phyloP scores from a whole-genome alignment of 257 asterid species.

The Scutellaria galericulata region DNA sequence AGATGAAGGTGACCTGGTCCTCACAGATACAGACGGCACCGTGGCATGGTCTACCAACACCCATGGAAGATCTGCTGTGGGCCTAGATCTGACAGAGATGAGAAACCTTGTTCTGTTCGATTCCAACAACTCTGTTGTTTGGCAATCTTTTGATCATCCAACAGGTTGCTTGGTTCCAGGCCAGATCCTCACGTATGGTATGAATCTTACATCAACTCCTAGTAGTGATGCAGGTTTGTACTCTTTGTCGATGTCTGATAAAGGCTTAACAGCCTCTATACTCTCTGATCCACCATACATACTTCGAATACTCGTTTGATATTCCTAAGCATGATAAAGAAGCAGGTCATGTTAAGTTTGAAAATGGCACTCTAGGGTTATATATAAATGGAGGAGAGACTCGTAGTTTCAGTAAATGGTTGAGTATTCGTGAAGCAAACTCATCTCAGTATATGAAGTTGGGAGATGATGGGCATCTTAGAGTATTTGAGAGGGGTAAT shows the following conservation, averaged over 20 bases:
- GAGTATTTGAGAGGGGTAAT: no score
- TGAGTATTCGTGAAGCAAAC: no score
- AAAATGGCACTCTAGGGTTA: constrained; percentile 35
- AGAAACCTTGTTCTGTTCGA: constrained; percentile 53
- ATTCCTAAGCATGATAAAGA: no score
- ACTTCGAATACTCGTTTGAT: no score
- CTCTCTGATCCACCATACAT: no score
- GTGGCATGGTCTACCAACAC: constrained; percentile 54
- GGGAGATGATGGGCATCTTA: no score
- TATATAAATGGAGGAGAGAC: neutral
- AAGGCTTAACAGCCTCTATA: constrained; percentile 32
- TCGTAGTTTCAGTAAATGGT: no score
- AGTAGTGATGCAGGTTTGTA: constrained; percentile 35
- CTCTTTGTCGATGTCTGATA: constrained; percentile 22
- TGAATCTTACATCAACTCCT: constrained; percentile 23
- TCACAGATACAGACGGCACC: constrained; percentile 46
- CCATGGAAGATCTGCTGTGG: constrained; percentile 35
- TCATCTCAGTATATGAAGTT: no score
- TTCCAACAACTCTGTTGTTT: constrained; percentile 27
- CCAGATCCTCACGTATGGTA: constrained; percentile 47
- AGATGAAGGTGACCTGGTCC: constrained; percentile 40
- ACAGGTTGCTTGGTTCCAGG: constrained; percentile 46
- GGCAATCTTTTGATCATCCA: constrained; percentile 57
- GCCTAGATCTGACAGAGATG: constrained; percentile 43
- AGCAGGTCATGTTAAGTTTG: constrained; percentile 39